Evolutionary conservation across 176 grass and related monocot species (phyloP).

Genomic region (Rhipidocladum racemiflorum): DNA sequence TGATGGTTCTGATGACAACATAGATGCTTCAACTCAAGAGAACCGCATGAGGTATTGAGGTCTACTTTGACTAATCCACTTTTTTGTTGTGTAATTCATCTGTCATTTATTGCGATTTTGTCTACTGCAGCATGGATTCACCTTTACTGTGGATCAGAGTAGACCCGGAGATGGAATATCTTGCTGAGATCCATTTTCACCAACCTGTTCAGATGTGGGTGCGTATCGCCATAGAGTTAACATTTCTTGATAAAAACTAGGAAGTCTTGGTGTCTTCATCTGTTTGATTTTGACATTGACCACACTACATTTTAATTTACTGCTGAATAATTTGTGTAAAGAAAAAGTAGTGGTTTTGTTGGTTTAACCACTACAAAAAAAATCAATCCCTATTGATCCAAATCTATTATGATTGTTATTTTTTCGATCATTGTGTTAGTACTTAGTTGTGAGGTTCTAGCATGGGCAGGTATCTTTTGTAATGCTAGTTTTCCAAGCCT

Average conservation of each 20-base stretch:
- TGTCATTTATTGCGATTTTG: slow-evolving; percentile 17
- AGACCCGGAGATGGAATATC: slow-evolving; percentile 98
- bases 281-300: background rate
- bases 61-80: slow-evolving; percentile 30
- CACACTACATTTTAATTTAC: background rate
- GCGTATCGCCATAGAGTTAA: slow-evolving; percentile 30
- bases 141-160: slow-evolving; percentile 92
- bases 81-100: background rate
- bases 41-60: slow-evolving; percentile 75
- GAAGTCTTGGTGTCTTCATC: background rate
- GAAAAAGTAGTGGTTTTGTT: background rate
- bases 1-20: slow-evolving; percentile 95
- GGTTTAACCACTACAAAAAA: background rate
- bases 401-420: background rate
- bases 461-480: background rate
- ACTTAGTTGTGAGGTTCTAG: background rate
- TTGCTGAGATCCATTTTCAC: slow-evolving; percentile 94
- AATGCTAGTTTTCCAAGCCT: background rate
- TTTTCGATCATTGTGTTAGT: background rate
- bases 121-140: slow-evolving; percentile 68
- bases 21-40: slow-evolving; percentile 76
- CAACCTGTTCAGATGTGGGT: slow-evolving; percentile 99
- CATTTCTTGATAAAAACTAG: background rate
- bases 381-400: background rate
- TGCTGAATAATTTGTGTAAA: slow-evolving; percentile 14